Base-by-base conservation (phyloP, 2,329 filamentous ascomycete genomes). In the Colletotrichum sp. region DNA sequence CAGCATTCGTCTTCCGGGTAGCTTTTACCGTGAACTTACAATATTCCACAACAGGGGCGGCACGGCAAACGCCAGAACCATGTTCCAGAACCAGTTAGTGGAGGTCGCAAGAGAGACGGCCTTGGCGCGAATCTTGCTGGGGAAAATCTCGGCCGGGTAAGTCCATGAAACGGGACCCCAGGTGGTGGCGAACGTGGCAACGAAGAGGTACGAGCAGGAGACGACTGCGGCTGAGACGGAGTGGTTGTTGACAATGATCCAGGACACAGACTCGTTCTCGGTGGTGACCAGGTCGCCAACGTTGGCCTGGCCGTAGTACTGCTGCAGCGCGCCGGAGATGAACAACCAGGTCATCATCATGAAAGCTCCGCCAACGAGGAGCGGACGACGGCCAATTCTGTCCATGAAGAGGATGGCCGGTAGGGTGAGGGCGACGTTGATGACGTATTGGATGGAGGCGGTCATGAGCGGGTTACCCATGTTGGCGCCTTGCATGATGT, bases 131-230 rank as follows among this genome's bases (percentile, higher is more conserved):
- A 87, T 83, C 78, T 83, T 83, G 49, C 82, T 83, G 2, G 86
- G 86, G 79, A 85, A 86, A 78, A 88, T 86, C 80, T 89, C 87
- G n/a, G 87, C 86, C 1, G 87, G 86, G 75, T 89, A 89, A 0
- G 86, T 87, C 87, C 87, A 89, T 3, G 86, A 87, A 5, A 88
- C 86, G 1, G 88, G 89, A n/a, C 87, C 88, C 72, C 72, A 76
- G 18, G 75, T 88, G 0, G 86, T 84, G 6, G 85, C 85, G 16
- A 82, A 87, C 0, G 84, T 85, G 0, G 90, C 91, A 21, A 93
- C 91, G 71, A 93, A 92, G 44, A 91, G 89, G 77, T 94, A 95
- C 0, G 92, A 94, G 78, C 89, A 92, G 3, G 92, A 92, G 71
- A 94, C 92, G 63, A 96, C 89, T 18, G 88, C 93, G 74, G 90